A percentile compares a stretch with the other conserved stretches of the same genome.
These are phyloP conservation scores for Iberis pinnata DNA, from an alignment of 345 rosid genomes.

Conservation along the genomic window DNA sequence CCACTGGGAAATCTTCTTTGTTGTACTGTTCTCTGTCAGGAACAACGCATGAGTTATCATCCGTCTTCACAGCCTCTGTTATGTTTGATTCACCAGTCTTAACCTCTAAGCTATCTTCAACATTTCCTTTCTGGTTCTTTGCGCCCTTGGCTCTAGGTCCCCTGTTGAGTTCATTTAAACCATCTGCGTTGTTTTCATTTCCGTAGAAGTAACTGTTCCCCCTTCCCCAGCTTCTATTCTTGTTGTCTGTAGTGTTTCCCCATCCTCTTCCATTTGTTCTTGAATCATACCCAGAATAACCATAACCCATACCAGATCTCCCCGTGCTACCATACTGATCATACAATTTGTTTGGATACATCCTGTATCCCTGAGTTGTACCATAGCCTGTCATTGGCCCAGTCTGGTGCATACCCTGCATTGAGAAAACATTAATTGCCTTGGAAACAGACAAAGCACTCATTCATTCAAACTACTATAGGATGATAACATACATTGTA, in stretches of 20 bases:
- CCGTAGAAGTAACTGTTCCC: constrained; percentile 57
- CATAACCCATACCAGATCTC: constrained; percentile 61
- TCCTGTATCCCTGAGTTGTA: constrained; percentile 53
- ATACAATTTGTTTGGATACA: constrained; percentile 61
- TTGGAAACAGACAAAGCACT: neutral
- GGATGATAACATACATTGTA: constrained; percentile 40
- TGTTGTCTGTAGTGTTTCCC: constrained; percentile 49
- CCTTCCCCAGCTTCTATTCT: constrained; percentile 58
- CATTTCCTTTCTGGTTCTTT: constrained; percentile 50
- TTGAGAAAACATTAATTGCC: neutral
- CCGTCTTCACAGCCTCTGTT: constrained; percentile 37
- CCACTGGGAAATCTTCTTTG: constrained; percentile 59
- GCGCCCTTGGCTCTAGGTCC: constrained; percentile 81
- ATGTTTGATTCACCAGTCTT: constrained; percentile 37
- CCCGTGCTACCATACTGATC: constrained; percentile 57
- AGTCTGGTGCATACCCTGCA: constrained; percentile 56
- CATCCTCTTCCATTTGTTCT: constrained; percentile 59
- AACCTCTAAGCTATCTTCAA: constrained; percentile 35
- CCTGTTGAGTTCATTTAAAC: constrained; percentile 79
- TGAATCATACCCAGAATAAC: constrained; percentile 62
- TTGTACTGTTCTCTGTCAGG: constrained; percentile 66
- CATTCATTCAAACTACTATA: neutral
- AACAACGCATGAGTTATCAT: constrained; percentile 27
- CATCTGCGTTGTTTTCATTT: constrained; percentile 52
- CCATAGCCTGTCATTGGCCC: constrained; percentile 52